A percentile compares a stretch with the other conserved stretches of the same genome.
Evolutionary conservation across 225 moss, liverwort and hornwort species (phyloP).

Genomic region (Pleurozium schreberi): DNA sequence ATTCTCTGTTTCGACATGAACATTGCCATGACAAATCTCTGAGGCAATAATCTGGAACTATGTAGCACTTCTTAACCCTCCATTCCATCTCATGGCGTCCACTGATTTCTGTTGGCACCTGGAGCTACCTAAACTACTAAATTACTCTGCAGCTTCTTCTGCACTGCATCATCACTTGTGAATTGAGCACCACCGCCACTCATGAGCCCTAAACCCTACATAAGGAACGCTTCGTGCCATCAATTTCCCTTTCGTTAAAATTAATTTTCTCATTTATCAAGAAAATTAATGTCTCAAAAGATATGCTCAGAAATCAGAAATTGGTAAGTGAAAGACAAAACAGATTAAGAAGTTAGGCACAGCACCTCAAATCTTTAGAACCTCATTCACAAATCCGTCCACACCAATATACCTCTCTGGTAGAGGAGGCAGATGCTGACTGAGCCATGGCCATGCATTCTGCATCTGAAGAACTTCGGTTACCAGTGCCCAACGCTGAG

Average conservation of each 20-base stretch:
- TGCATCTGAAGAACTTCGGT: background rate
- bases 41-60: background rate
- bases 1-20: background rate
- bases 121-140: slow-evolving; percentile 40
- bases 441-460: background rate
- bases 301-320: background rate
- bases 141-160: slow-evolving; percentile 28
- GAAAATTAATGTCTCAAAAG: background rate
- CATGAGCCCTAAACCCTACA: background rate
- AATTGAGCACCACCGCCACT: background rate
- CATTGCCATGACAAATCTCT: background rate
- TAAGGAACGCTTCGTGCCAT: background rate
- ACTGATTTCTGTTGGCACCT: slow-evolving; percentile 37
- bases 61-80: background rate
- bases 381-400: background rate
- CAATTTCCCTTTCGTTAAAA: background rate
- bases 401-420: background rate
- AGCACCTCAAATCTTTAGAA: background rate
- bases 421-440: background rate
- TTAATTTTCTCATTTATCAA: background rate
- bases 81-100: background rate
- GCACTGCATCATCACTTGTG: slow-evolving; percentile 27
- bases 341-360: background rate
- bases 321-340: background rate
- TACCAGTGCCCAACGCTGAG: background rate